These are phyloP conservation scores for Chionographis japonica DNA, from an alignment of 106 monocot genomes.

Conservation along the genomic window DNA sequence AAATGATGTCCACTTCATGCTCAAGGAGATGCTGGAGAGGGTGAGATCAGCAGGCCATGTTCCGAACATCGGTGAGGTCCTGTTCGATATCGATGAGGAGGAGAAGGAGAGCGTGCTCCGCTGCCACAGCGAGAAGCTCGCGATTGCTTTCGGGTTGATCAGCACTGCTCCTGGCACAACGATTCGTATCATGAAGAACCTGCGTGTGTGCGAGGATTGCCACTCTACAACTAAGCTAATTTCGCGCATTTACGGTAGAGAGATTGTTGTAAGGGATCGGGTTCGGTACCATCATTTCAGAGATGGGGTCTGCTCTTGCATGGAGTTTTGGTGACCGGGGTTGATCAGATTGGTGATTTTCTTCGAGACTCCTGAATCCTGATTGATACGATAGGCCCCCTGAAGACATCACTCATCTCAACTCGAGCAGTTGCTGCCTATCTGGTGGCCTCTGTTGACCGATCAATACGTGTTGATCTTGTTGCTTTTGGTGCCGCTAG, in stretches of 20 bases:
- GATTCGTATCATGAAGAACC: background rate
- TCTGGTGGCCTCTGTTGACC: no score
- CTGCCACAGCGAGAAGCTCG: constrained; percentile 6
- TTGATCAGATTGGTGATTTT: no score
- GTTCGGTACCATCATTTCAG: constrained; percentile 1
- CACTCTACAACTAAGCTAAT: background rate
- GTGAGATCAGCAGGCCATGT: background rate
- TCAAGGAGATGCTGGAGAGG: constrained; percentile 7
- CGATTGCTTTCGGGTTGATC: constrained; percentile 6
- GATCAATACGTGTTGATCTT: no score
- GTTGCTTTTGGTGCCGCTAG: no score
- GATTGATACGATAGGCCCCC: no score
- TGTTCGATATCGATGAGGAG: background rate
- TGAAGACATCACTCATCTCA: no score
- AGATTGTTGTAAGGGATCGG: constrained; percentile 4
- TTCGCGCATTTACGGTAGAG: background rate
- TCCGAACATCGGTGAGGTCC: background rate
- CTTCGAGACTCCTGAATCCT: no score
- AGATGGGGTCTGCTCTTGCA: constrained; percentile 1
- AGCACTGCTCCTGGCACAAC: background rate
- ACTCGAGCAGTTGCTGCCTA: no score
- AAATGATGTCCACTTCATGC: constrained; percentile 1
- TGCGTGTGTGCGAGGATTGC: constrained; percentile 3
- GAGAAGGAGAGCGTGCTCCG: background rate
- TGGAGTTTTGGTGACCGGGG: background rate